Conservation (phyloP, 2,329 filamentous ascomycete genomes). For the Geosmithia putterillii region DNA sequence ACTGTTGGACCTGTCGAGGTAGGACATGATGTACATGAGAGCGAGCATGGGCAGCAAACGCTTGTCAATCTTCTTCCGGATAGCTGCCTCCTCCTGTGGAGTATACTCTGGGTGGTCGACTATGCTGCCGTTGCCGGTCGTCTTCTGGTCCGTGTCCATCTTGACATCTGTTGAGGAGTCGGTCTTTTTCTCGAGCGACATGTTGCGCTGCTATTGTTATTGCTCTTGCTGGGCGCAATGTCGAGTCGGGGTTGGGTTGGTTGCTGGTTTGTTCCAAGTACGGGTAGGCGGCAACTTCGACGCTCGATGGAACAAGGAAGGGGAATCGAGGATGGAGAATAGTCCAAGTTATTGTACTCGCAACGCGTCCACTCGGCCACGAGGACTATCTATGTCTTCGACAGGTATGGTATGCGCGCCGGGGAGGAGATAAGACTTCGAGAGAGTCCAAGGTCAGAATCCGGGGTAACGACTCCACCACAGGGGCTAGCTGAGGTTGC, state of each 20-base stretch:
- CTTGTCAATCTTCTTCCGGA: neutral
- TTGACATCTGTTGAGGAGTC: neutral
- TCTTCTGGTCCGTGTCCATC: neutral
- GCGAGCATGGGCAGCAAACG: slow-evolving; percentile 1
- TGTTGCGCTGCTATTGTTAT: no score
- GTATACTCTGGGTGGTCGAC: neutral
- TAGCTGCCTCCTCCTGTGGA: neutral
- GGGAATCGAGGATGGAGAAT: no score
- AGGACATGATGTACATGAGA: slow-evolving; percentile 1
- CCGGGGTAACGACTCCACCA: no score
- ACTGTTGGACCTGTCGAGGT: slow-evolving; percentile 2
- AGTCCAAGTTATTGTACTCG: slow-evolving; percentile 12
- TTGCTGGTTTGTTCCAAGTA: slow-evolving; percentile 6
- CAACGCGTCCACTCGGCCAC: no score
- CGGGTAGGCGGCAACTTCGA: no score
- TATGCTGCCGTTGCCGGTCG: neutral
- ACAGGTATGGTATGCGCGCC: no score
- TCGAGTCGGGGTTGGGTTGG: no score
- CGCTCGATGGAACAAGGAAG: no score
- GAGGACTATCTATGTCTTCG: no score
- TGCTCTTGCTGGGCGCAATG: no score
- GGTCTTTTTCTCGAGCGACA: no score
- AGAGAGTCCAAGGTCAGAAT: neutral
- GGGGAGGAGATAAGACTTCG: slow-evolving; percentile 2
- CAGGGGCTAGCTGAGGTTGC: no score